Conservation (phyloP, 257 asterid genomes). For the Solanum phureja region DNA sequence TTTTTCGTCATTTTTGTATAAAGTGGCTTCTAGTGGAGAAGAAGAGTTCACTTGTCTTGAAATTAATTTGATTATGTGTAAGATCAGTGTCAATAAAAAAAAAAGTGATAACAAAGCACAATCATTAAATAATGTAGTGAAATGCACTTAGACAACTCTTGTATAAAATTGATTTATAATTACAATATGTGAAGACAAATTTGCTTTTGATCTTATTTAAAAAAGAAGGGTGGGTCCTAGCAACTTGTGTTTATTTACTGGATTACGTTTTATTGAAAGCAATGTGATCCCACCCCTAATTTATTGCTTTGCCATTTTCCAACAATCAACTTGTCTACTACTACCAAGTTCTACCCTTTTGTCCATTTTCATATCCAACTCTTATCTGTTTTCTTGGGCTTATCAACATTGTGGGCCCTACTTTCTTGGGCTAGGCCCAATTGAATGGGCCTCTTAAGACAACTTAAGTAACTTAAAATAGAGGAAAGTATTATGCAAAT, state of each 20-base stretch:
- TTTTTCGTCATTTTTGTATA: neutral
- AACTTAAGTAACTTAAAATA: too few relatives aligned
- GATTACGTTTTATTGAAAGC: conserved; percentile 3
- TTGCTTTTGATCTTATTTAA: neutral
- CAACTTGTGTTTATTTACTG: conserved; percentile 8
- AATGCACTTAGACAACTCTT: neutral
- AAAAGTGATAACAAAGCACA: neutral
- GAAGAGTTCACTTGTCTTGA: neutral
- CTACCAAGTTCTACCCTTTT: neutral
- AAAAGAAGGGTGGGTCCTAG: neutral
- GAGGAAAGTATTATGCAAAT: neutral
- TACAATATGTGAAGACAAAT: neutral
- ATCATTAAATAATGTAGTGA: neutral
- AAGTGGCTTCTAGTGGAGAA: neutral
- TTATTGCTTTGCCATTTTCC: conserved; percentile 8
- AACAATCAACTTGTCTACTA: neutral
- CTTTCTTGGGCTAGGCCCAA: neutral
- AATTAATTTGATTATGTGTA: neutral
- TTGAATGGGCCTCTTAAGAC: neutral
- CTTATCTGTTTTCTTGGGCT: conserved; percentile 8
- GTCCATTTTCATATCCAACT: neutral
- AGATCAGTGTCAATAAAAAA: neutral
- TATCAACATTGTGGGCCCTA: neutral
- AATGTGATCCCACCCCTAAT: conserved; percentile 5
- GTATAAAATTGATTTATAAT: neutral